Base-by-base conservation (phyloP, 73 alveolate species). In the Effrenium voratum region DNA sequence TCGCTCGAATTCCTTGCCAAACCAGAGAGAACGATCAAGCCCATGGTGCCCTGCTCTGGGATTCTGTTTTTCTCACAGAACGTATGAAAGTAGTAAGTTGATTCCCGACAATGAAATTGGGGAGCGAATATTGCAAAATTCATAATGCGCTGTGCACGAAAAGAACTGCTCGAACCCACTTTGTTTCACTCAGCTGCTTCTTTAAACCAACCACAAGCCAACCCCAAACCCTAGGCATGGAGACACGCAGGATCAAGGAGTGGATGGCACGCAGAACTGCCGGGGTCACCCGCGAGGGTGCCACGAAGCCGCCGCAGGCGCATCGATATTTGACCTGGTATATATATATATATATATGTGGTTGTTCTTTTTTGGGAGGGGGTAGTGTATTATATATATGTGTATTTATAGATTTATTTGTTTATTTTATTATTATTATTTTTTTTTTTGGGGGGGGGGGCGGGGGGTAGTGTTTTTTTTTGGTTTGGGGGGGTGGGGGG, bases 231-330 rank as follows among this genome's bases (percentile, higher is more conserved):
- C n/a, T n/a, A n/a, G n/a, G n/a, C n/a, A n/a, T n/a, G n/a, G n/a
- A n/a, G n/a, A n/a, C n/a, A n/a, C 60, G 15, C 81, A 85, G 94
- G 82, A 85, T 85, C 59, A 34, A 66, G 28, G 46, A 36, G n/a
- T 85, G 94, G 94, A 85, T 85, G 94, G 46, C 94, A 3, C 94
- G 81, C 22, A 85, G 36, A 28, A 45, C 36, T 30, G 24, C 94
- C 15, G 94, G 94, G 55, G 59, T 85, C 82, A 59, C 82, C 80
- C 75, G 94, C 16, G 24, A 57, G 24, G 94, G 94, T 16, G 81
- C 94, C 59, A 12, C 52, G 40, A 16, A 30, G 24, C 86, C 59
- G 8, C 86, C 86, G 16, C n/a, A 30, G n/a, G n/a, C 16, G n/a
- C n/a, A 57, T 57, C 3, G 16, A 57, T 57, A 15, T 55, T 55